Percentiles rank a stretch among this genome's conserved stretches.
phyloP scores from a whole-genome alignment of 495 filamentous ascomycete genomes.

The Lindgomyces ingoldianus region DNA sequence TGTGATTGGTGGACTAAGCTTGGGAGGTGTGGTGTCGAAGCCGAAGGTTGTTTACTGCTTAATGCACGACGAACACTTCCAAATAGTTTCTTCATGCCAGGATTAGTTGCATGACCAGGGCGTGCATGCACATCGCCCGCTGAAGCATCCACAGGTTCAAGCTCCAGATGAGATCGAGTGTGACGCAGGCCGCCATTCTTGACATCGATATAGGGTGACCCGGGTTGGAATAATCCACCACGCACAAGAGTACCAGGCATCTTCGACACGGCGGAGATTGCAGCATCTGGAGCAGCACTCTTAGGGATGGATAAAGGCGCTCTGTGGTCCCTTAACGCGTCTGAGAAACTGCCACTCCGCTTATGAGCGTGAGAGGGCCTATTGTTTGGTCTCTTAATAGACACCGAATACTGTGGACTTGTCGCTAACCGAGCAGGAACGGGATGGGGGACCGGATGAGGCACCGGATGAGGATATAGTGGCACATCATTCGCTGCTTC shows the following conservation, averaged over 20 bases:
- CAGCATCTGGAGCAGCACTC: constrained; percentile 48
- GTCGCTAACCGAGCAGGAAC: constrained; percentile 22
- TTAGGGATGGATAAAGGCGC: constrained; percentile 57
- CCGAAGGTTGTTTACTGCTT: constrained; percentile 58
- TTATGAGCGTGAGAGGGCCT: constrained; percentile 59
- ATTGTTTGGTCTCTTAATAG: constrained; percentile 25
- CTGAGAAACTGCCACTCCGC: constrained; percentile 76
- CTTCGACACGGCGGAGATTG: constrained; percentile 28
- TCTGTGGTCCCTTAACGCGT: constrained; percentile 78
- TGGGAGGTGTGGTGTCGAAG: constrained; percentile 31
- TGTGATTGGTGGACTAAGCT: constrained; percentile 11
- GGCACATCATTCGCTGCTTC: constrained; percentile 34
- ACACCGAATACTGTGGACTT: constrained; percentile 25
- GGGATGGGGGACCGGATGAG: constrained; percentile 35
- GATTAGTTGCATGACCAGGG: constrained; percentile 45
- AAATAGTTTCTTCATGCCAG: constrained; percentile 79
- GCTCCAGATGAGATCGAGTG: constrained; percentile 31
- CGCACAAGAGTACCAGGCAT: constrained; percentile 81
- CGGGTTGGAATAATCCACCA: constrained; percentile 50
- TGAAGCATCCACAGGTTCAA: constrained; percentile 24
- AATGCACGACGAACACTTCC: constrained; percentile 87
- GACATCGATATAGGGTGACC: constrained; percentile 38
- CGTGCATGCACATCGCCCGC: constrained; percentile 7
- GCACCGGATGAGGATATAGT: constrained; percentile 41
- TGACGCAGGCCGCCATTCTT: constrained; percentile 27